phyloP scores from a whole-genome alignment of 257 asterid species.

The Solanum sitiens region DNA sequence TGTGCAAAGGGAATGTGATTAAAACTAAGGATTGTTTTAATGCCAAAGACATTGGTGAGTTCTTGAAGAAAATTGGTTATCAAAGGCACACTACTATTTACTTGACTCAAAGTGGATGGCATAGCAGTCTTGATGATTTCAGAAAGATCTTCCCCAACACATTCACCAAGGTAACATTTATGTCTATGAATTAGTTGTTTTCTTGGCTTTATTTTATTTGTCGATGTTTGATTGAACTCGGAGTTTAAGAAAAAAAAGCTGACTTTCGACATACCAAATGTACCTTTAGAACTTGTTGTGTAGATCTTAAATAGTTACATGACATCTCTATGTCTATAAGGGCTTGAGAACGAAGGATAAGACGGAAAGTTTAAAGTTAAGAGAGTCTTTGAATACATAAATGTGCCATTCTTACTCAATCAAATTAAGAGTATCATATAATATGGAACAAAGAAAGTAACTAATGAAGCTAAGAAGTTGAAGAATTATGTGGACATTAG shows the following conservation, averaged over 20 bases:
- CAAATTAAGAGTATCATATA: background rate
- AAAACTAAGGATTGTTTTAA: constrained; percentile 9
- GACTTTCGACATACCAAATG: background rate
- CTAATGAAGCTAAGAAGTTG: background rate
- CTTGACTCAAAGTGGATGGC: constrained; percentile 49
- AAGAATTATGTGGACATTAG: background rate
- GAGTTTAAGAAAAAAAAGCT: background rate
- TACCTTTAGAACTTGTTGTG: background rate
- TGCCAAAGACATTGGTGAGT: constrained; percentile 27
- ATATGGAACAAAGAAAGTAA: background rate
- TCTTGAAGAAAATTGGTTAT: constrained; percentile 34
- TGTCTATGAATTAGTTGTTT: background rate
- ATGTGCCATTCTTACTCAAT: background rate
- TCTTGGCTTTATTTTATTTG: background rate
- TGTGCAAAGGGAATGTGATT: constrained; percentile 3
- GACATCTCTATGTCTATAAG: background rate
- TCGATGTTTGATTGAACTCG: background rate
- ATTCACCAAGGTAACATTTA: constrained; percentile 41
- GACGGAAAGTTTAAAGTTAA: background rate
- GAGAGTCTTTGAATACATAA: background rate
- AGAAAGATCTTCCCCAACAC: constrained; percentile 49
- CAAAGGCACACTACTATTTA: constrained; percentile 32
- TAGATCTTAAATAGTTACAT: background rate
- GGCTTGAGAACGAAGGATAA: background rate
- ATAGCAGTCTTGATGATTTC: constrained; percentile 23